Base-by-base conservation (phyloP, 257 asterid species). In the Rehmannia glutinosa region DNA sequence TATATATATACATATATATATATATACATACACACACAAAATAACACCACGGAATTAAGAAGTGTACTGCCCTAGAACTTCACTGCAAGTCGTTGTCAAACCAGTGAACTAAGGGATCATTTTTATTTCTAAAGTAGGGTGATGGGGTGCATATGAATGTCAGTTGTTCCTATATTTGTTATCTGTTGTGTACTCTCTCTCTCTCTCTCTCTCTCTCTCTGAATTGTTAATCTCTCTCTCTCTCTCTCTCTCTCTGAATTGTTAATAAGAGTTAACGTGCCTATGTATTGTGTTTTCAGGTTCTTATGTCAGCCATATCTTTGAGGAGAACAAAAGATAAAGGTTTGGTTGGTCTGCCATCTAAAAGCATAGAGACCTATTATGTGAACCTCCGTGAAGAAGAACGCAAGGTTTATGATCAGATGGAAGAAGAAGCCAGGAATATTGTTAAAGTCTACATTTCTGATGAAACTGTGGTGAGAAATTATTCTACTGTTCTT, bases 271-370 rank as follows among this genome's bases (percentile, higher is more conserved):
- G n/a, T n/a, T n/a, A 38, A 7, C 10, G 35, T 8, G 9, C 10
- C 30, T 11, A 24, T 36, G 49, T 39, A 35, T 16, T 38, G 62
- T 38, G 62, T 46, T 64, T 43, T 52, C 80, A 91, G 98, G 95
- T 83, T 58, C 87, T 91, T 20, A 82, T 89, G 91, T 84, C 88
- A 56, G 63, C 90, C 58, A 79, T 91, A 78, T 84, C 92, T 58
- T 81, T 91, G 84, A 87, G 98, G 78, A 83, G 95, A 80, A 91
- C 89, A 38, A 89, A 91, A 70, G 96, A 87, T 12, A 83, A 83
- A 77, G 74, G 70, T 20, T 73, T 87, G 80, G 58, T 73, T 74
- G 84, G 81, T 43, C 79, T 91, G 72, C 95, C 98, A 64, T 24
- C 87, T 46, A 91, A 91, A 82, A 80, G 64, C 71, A 75, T 85